Evolutionary conservation across 2,329 filamentous ascomycete genomes (phyloP), one percentile per base, ranked within the genome.

Genomic region (Emmonsiellopsis sp.): DNA sequence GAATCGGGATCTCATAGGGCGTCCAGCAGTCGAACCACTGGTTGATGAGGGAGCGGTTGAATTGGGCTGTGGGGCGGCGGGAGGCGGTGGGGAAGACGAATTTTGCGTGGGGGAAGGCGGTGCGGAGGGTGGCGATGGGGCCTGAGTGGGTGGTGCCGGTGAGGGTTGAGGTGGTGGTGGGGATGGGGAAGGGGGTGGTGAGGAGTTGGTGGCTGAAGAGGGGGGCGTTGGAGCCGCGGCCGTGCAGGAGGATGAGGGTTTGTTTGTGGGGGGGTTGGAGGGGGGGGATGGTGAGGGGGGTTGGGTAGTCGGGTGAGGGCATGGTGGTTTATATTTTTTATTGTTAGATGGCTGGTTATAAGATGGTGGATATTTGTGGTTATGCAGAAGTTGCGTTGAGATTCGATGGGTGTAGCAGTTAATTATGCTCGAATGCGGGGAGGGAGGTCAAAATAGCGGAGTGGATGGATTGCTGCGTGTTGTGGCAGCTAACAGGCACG

Each of bases 81-180:
- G 73, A 69, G 0, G 79, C 78, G 0, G 72, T 75, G 2, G 76
- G 78, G 58, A 81, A 79, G 44, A 81, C 62, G 55, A 80, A 75
- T 46, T 73, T 76, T 2, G 73, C 70, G 47, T 74, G 57, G 0
- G 74, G 70, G 8, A 79, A 69, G 2, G 63, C 58, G 5, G 62
- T 59, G 10, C 52, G 62, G n/a, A 75, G 60, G 0, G 65, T 66
- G 34, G 15, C n/a, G 11, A 15, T 11, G 15, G 37, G 37, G 10
- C 4, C 11, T 11, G 10, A 6, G n/a, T n/a, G n/a, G n/a, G n/a
- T n/a, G 11, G 20, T 44, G 6, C 5, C 13, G 16, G 5, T 3
- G 13, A 15, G 2, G 16, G n/a, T 8, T 13, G 7, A 26, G 9
- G 20, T 8, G 4, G 15, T 16, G 20, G 16, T 15, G 10, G 35